Evolutionary conservation across 345 rosid genomes (phyloP), one percentile per base, ranked within the genome.

Genomic region (Sonneratia caseolaris): DNA sequence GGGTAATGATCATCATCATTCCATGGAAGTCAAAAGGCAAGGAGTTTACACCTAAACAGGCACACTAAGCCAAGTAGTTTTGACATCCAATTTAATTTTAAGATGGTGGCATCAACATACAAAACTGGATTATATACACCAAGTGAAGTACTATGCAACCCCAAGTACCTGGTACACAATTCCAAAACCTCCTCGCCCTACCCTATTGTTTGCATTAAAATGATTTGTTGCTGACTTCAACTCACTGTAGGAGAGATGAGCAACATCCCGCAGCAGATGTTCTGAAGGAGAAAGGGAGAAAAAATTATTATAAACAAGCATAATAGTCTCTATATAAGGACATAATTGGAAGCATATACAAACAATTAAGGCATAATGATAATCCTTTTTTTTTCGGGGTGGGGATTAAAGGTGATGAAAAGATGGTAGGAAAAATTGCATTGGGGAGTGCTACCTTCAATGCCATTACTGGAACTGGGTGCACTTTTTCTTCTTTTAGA

Each of bases 111-210:
- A 47, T 47, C 16, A 47, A 47, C 14, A 47, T 47, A 47, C 21
- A 18, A 18, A 16, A 18, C 22, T 53, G n/a, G 19, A 18, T 19
- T 53, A 53, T 19, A 11, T 53, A 5, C 59, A 18, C n/a, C 59
- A 53, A 53, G 59, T 53, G n/a, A 53, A 53, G 22, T 18, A 18
- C 8, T 68, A 49, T 42, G 24, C 72, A 71, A 64, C 49, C 38
- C 40, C 40, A 64, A 38, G 38, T 69, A 87, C 91, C 91, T 85
- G 85, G 82, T 84, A 85, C 61, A 87, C 91, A 3, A 59, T 80
- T 71, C 91, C 91, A 21, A 87, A 87, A 59, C 89, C 91, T 72
- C 91, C 91, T 64, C 82, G 73, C 37, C 91, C 91, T 19, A 87
- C 76, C 73, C 76, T 82, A 51, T 82, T 82, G 75, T 76, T 74